Base-by-base conservation (phyloP, 164 flowering plant genomes). In the Vitis cinerea region DNA sequence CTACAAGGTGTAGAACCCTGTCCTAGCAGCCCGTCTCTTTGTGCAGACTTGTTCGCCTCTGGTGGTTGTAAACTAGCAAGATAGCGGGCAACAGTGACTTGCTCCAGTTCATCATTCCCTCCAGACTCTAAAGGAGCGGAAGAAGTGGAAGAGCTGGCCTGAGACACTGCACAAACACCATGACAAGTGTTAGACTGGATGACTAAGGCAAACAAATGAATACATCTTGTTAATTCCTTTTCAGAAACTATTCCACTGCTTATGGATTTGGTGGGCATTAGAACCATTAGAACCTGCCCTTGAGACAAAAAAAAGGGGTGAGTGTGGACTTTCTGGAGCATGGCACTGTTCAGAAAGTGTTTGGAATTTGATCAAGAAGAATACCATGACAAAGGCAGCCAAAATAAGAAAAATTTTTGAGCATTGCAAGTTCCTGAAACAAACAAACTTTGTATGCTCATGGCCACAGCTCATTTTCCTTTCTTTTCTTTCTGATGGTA, bases 1-100 rank as follows among this genome's bases (percentile, higher is more conserved):
- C 19, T 63, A 51, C 51, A 3, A 19, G 52, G 4, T 31, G 29
- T 10, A 61, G 72, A 31, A 17, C 53, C 51, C 47, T 3, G 60
- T 4, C 37, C 66, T 29, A 8, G 16, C 52, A 9, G 50, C 50
- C 27, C 53, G 19, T 70, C 31, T 30, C 50, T 61, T 15, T 69
- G 72, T 29, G 65, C 8, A 14, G 16, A 53, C 9, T 15, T 30
- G 72, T 51, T 70, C 15, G 16, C 53, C 60, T 70, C 60, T 9
- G 66, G 66, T 9, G 51, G 59, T 51, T 29, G 65, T 54, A 70
- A 50, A 50, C 44, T 17, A 17, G 72, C 12, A 3, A 70, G 72
- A 62, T 52, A 70, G 13, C 66, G 72, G 37, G 66, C 51, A 53
- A 70, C 72, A 51, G 14, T 70, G 50, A 52, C 58, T 70, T 70